Evolutionary conservation across 352 stramenopile genomes (phyloP).

Genomic region (Globisporangium megalacanthum): DNA sequence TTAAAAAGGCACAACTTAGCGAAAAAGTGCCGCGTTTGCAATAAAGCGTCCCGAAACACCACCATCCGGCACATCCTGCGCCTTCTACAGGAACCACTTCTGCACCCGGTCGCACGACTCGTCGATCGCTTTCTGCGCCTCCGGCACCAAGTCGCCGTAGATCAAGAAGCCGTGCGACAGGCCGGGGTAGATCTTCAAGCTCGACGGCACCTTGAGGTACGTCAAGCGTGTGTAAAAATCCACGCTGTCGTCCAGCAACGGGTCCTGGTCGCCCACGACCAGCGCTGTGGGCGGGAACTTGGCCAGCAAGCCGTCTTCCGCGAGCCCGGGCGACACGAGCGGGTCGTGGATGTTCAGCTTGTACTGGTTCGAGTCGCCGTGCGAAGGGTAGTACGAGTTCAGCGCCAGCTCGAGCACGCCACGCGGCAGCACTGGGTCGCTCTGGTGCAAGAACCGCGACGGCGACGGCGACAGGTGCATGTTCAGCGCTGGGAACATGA

Average conservation of each 20-base stretch:
- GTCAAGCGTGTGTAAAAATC: conserved; percentile 87
- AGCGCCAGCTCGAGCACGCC: conserved; percentile 75
- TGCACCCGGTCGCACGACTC: conserved; percentile 77
- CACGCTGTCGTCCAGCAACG: conserved; percentile 85
- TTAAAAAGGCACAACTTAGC: no score
- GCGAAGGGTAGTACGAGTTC: conserved; percentile 81
- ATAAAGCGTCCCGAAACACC: no score
- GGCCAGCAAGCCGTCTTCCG: conserved; percentile 63
- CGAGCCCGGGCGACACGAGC: conserved; percentile 76
- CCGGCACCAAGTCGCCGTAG: conserved; percentile 76
- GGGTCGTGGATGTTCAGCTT: conserved; percentile 87
- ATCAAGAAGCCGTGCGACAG: conserved; percentile 87
- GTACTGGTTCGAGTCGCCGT: conserved; percentile 83
- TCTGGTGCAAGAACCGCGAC: conserved; percentile 85
- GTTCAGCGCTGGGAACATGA: conserved; percentile 90
- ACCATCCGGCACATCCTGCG: neutral
- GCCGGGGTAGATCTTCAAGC: conserved; percentile 80
- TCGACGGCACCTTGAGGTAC: conserved; percentile 68
- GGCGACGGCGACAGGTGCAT: conserved; percentile 83
- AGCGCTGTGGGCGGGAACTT: conserved; percentile 81
- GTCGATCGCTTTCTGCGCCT: conserved; percentile 75
- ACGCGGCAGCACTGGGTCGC: conserved; percentile 77
- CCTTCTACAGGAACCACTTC: conserved; percentile 32
- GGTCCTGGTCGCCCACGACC: conserved; percentile 82
- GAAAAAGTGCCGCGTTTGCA: no score